phyloP scores from a whole-genome alignment of 163 green algal genomes.

The Chloroidium sp. region DNA sequence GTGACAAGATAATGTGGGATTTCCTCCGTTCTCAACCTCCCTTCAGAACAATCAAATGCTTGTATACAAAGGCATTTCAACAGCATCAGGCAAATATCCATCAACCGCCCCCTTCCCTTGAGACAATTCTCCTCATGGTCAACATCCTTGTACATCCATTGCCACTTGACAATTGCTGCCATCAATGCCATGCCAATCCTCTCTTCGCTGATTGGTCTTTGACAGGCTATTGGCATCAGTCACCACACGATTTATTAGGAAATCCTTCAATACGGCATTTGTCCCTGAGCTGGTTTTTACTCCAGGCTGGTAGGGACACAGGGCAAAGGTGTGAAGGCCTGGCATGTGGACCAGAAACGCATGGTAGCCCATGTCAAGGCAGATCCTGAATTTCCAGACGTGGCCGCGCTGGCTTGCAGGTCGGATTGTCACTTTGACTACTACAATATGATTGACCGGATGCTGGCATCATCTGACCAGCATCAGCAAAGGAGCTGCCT shows the following conservation, averaged over 20 bases:
- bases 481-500: too few species aligned
- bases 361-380: constrained; percentile 18
- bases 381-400: background rate
- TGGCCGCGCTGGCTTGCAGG: background rate
- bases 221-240: too few species aligned
- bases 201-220: too few species aligned
- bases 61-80: too few species aligned
- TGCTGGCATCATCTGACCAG: background rate
- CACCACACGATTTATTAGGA: too few species aligned
- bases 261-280: too few species aligned
- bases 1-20: constrained; percentile 40
- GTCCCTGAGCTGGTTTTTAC: background rate
- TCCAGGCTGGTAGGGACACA: constrained; percentile 29
- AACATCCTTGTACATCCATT: too few species aligned
- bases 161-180: background rate
- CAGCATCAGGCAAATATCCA: too few species aligned
- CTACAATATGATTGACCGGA: background rate
- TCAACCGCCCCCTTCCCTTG: too few species aligned
- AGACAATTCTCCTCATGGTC: too few species aligned
- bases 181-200: background rate
- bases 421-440: background rate
- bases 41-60: background rate
- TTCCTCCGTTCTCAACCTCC: background rate
- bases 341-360: constrained; percentile 47
- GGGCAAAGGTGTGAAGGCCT: constrained; percentile 33